phyloP scores from a whole-genome alignment of 805 yeast genomes.

The Suhomyces vadensis region DNA sequence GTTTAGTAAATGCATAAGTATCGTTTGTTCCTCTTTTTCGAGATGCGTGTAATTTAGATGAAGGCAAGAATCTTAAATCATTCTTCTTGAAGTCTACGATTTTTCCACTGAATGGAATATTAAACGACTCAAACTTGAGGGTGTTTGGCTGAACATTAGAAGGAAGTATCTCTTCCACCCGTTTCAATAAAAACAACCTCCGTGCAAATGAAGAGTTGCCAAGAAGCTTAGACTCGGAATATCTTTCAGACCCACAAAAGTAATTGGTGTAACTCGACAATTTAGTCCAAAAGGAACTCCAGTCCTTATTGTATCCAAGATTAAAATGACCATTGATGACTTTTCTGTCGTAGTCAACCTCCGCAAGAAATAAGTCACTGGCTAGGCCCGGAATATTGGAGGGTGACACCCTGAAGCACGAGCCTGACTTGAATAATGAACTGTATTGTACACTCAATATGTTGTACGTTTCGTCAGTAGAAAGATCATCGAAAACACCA shows the following conservation, averaged over 20 bases:
- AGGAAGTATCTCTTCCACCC: constrained; percentile 5
- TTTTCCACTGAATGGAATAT: constrained; percentile 25
- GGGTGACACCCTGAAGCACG: constrained; percentile 16
- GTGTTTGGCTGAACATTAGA: background rate
- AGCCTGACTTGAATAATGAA: constrained; percentile 26
- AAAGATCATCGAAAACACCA: background rate
- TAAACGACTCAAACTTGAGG: constrained; percentile 8
- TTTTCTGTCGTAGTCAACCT: constrained; percentile 22
- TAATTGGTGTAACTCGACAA: constrained; percentile 8
- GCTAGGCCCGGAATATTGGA: background rate
- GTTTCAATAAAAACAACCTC: constrained; percentile 8
- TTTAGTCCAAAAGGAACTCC: constrained; percentile 5
- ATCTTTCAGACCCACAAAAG: constrained; percentile 5
- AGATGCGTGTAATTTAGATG: background rate
- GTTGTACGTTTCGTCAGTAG: constrained; percentile 5
- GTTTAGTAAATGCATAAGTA: constrained; percentile 12
- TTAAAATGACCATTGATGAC: constrained; percentile 20
- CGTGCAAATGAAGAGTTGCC: constrained; percentile 6
- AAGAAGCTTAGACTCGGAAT: background rate
- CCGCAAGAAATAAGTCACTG: constrained; percentile 20
- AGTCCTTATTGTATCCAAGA: constrained; percentile 4
- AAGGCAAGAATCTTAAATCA: constrained; percentile 34
- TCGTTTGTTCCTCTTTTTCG: constrained; percentile 1
- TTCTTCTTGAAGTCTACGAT: constrained; percentile 36
- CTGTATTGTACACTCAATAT: constrained; percentile 21